Conservation (phyloP, 805 yeast genomes). For the Priceomyces castillae region DNA sequence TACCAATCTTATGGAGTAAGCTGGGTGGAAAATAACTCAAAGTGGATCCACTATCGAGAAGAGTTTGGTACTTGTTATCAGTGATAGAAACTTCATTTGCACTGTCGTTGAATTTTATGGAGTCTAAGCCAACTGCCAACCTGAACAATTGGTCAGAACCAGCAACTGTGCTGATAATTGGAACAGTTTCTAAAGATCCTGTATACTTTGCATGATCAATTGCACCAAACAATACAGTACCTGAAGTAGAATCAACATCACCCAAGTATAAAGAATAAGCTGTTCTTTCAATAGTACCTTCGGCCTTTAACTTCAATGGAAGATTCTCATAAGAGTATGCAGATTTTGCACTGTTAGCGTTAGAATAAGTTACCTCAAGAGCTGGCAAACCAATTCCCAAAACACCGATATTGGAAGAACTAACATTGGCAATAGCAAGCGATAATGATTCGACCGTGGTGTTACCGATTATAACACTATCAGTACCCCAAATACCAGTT, state of each 20-base stretch:
- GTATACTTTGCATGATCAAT: conserved; percentile 41
- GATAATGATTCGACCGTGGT: conserved; percentile 49
- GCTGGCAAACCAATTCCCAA: conserved; percentile 70
- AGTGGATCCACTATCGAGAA: conserved; percentile 38
- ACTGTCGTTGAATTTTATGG: conserved; percentile 22
- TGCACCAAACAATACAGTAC: conserved; percentile 42
- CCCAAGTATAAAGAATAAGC: conserved; percentile 40
- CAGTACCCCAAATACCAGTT: conserved; percentile 59
- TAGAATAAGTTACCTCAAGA: conserved; percentile 56
- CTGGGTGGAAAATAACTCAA: conserved; percentile 42
- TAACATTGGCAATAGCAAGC: conserved; percentile 69
- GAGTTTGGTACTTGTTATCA: conserved; percentile 20
- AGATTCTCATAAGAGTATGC: conserved; percentile 36
- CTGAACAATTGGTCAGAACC: conserved; percentile 38
- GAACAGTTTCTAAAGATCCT: conserved; percentile 32
- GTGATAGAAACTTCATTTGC: conserved; percentile 13
- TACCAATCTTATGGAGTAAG: conserved; percentile 34
- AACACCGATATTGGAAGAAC: conserved; percentile 68
- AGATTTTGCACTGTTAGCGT: conserved; percentile 1
- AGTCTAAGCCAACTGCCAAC: conserved; percentile 48
- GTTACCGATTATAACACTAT: conserved; percentile 52
- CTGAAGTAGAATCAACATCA: conserved; percentile 20
- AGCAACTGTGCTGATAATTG: conserved; percentile 41
- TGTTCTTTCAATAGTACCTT: conserved; percentile 32
- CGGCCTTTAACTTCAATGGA: conserved; percentile 30